Percentiles rank a stretch among this genome's conserved stretches.
phyloP scores from a whole-genome alignment of 768 basidiomycete species.

The Mycena capillaripes region DNA sequence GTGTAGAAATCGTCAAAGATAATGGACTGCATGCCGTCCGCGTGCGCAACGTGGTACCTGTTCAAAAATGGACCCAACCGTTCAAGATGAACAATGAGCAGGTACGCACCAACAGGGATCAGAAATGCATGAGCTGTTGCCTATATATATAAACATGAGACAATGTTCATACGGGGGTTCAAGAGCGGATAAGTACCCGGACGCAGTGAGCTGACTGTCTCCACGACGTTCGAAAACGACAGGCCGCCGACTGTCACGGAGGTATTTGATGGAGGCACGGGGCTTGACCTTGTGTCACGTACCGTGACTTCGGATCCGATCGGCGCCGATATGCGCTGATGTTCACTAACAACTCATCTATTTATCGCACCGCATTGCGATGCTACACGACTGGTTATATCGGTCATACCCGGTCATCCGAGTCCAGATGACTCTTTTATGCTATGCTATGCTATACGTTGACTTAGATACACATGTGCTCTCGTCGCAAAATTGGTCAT shows the following conservation, averaged over 20 bases:
- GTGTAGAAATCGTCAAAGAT: constrained; percentile 32
- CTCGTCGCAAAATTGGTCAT: too few species aligned
- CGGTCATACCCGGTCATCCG: too few species aligned
- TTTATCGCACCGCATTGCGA: too few species aligned
- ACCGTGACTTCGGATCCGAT: too few species aligned
- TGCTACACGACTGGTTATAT: too few species aligned
- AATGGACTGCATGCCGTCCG: constrained; percentile 33
- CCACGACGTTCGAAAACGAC: constrained; percentile 22
- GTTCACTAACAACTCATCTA: too few species aligned
- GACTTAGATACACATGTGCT: too few species aligned
- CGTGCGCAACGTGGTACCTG: constrained; percentile 28
- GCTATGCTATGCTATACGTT: too few species aligned
- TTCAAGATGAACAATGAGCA: not conserved
- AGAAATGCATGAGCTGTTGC: constrained; percentile 34
- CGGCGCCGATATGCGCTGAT: too few species aligned
- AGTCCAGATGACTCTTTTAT: too few species aligned
- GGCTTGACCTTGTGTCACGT: constrained; percentile 36
- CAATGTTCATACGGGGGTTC: too few species aligned
- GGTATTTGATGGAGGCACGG: constrained; percentile 31
- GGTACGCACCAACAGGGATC: constrained; percentile 29
- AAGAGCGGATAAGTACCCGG: constrained; percentile 17
- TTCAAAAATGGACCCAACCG: too few species aligned
- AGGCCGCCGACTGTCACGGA: constrained; percentile 27
- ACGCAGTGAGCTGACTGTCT: constrained; percentile 28
- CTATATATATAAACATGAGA: not conserved